Conservation (phyloP, 2,329 filamentous ascomycete species). For the Ambrosiella cleistominuta region DNA sequence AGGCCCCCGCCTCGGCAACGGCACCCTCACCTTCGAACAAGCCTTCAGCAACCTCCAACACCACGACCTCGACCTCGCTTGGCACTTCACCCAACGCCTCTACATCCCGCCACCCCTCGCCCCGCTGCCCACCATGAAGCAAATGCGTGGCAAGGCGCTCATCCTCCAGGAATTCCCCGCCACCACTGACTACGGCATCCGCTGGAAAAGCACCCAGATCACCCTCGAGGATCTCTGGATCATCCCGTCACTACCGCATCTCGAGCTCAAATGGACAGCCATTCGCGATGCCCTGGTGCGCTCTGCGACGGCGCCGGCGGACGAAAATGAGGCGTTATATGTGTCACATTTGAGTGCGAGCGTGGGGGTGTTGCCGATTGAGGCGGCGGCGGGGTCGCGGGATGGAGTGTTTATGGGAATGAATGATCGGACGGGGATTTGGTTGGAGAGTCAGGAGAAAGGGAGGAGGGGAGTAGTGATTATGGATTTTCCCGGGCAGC, state of each 20-base stretch:
- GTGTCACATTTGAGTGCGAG: conserved; percentile 31
- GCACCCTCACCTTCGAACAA: conserved; percentile 26
- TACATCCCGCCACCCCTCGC: conserved; percentile 17
- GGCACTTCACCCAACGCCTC: conserved; percentile 22
- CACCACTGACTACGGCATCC: conserved; percentile 23
- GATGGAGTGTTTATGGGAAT: conserved; percentile 28
- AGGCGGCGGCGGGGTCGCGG: conserved; percentile 30
- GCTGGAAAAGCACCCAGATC: conserved; percentile 29
- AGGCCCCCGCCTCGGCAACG: conserved; percentile 19
- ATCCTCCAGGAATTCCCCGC: conserved; percentile 30
- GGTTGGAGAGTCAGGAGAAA: conserved; percentile 20
- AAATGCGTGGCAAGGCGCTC: conserved; percentile 28
- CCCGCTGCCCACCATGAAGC: conserved; percentile 27
- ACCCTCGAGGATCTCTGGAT: conserved; percentile 30
- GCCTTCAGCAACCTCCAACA: conserved; percentile 26
- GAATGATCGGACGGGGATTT: conserved; percentile 31
- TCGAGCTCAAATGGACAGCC: conserved; percentile 30
- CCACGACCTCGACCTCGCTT: conserved; percentile 19
- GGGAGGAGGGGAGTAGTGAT: conserved; percentile 28
- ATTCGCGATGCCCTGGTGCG: conserved; percentile 24
- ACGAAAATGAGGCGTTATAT: conserved; percentile 26
- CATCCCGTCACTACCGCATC: conserved; percentile 25
- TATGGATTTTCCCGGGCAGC: conserved; percentile 30
- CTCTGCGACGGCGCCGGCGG: conserved; percentile 19
- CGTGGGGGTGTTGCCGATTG: conserved; percentile 31